phyloP scores from a whole-genome alignment of 2,329 filamentous ascomycete genomes.

The Claviceps purpurea region DNA sequence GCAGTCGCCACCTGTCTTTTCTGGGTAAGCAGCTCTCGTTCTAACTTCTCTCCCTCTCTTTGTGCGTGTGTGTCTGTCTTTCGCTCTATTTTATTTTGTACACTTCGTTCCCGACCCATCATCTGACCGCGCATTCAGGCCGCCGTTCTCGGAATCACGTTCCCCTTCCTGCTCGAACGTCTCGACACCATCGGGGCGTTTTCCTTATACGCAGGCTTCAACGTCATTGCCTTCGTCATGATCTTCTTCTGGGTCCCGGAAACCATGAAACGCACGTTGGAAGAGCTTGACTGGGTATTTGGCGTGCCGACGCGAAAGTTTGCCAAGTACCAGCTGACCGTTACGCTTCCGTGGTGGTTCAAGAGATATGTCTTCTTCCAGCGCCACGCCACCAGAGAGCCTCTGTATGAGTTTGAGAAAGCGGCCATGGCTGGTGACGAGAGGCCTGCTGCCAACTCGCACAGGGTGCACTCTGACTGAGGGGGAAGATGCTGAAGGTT shows the following conservation, averaged over 20 bases:
- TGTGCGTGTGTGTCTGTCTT: too few species aligned
- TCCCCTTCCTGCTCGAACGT: slow-evolving; percentile 31
- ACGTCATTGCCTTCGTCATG: slow-evolving; percentile 38
- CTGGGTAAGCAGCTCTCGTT: slow-evolving; percentile 19
- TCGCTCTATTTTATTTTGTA: too few species aligned
- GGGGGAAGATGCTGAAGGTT: too few species aligned
- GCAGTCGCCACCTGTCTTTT: slow-evolving; percentile 47
- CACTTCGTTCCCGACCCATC: too few species aligned
- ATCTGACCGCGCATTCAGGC: slow-evolving; percentile 13
- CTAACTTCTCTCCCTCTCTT: neutral
- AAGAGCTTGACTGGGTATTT: slow-evolving; percentile 38
- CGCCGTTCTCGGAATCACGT: slow-evolving; percentile 35
- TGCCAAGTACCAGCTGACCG: slow-evolving; percentile 22
- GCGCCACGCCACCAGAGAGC: slow-evolving; percentile 17
- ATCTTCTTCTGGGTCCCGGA: slow-evolving; percentile 37
- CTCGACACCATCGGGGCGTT: slow-evolving; percentile 25
- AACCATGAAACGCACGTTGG: slow-evolving; percentile 40
- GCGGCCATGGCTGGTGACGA: slow-evolving; percentile 7
- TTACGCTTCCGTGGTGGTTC: slow-evolving; percentile 20
- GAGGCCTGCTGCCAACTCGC: neutral
- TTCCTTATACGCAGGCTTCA: slow-evolving; percentile 42
- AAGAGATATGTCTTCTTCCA: slow-evolving; percentile 20
- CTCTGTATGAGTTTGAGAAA: slow-evolving; percentile 24
- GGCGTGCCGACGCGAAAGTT: slow-evolving; percentile 31
- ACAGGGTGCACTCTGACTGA: slow-evolving; percentile 3